A percentile compares a stretch with the other conserved stretches of the same genome.
Conservation (phyloP, 331 rosid species). For the Spiraea crenata region DNA sequence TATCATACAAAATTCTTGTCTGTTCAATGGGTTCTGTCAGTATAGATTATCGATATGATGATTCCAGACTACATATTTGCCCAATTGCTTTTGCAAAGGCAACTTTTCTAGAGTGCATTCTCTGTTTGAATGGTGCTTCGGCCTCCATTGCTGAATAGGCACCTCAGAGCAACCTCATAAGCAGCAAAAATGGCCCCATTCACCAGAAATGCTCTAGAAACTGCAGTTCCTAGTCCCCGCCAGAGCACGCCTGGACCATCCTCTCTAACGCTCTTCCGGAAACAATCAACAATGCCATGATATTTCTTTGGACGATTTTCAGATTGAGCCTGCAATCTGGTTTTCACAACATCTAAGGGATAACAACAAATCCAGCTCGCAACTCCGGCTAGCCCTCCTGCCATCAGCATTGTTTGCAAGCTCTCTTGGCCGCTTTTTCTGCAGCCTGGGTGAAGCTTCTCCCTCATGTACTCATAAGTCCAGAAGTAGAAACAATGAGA, state of each 20-base stretch:
- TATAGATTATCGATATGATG: background rate
- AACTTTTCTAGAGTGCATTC: background rate
- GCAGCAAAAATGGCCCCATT: constrained; percentile 84
- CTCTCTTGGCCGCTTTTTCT: constrained; percentile 57
- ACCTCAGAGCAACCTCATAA: constrained; percentile 63
- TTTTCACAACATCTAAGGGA: constrained; percentile 78
- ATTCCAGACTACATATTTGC: background rate
- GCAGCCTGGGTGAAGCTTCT: constrained; percentile 79
- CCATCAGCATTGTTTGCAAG: constrained; percentile 57
- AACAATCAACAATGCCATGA: constrained; percentile 61
- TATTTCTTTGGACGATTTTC: constrained; percentile 38
- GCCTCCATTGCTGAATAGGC: constrained; percentile 42
- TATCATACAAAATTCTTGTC: constrained; percentile 1
- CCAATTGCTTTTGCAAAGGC: background rate
- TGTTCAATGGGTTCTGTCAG: background rate
- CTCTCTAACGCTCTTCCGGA: constrained; percentile 49
- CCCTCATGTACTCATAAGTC: constrained; percentile 77
- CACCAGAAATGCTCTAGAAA: constrained; percentile 78
- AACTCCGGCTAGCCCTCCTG: constrained; percentile 86
- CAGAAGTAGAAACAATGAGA: constrained; percentile 66
- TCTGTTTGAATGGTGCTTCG: constrained; percentile 31
- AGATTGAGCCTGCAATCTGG: constrained; percentile 71
- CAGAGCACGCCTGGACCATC: constrained; percentile 67
- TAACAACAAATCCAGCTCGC: constrained; percentile 78
- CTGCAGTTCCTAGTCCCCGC: constrained; percentile 82